These are phyloP conservation scores for Aspergillus sp. DNA, from an alignment of 2,329 filamentous ascomycete genomes.

Conservation along the genomic window DNA sequence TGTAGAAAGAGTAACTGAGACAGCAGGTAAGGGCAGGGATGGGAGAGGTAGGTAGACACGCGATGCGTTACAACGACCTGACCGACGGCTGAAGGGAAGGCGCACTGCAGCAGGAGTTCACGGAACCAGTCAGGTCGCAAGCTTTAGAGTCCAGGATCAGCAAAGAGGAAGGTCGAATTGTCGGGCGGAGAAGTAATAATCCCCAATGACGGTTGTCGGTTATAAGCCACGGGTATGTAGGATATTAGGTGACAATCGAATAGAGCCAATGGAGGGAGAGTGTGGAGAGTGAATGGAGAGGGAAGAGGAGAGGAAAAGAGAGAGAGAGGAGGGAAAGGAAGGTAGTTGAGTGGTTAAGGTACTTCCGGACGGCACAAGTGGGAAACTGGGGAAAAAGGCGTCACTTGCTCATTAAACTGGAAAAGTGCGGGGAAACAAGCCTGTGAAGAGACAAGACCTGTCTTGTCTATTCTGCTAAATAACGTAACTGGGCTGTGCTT, in stretches of 20 bases:
- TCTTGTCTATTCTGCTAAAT: slow-evolving; percentile 1
- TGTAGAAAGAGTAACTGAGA: slow-evolving; percentile 4
- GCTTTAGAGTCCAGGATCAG: slow-evolving; percentile 19
- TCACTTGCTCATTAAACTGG: not conserved
- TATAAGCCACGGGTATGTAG: slow-evolving; percentile 10
- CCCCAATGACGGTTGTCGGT: slow-evolving; percentile 14
- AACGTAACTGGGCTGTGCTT: not conserved
- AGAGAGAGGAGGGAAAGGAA: slow-evolving; percentile 13
- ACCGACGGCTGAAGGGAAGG: slow-evolving; percentile 21
- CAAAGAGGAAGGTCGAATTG: slow-evolving; percentile 14
- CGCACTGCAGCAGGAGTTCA: slow-evolving; percentile 18
- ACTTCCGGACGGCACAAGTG: not conserved
- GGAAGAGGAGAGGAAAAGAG: slow-evolving; percentile 12
- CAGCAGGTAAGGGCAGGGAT: slow-evolving; percentile 16
- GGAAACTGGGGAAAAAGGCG: slow-evolving; percentile 25
- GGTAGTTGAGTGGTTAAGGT: not conserved
- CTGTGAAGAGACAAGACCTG: not conserved
- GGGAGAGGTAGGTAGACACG: slow-evolving; percentile 13
- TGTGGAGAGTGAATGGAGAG: slow-evolving; percentile 5
- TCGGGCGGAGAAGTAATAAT: slow-evolving; percentile 18
- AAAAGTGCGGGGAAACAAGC: slow-evolving; percentile 24
- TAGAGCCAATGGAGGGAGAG: slow-evolving; percentile 17
- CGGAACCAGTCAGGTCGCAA: slow-evolving; percentile 20
- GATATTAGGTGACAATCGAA: slow-evolving; percentile 12
- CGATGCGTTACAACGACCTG: slow-evolving; percentile 13